Evolutionary conservation across 108 stramenopile genomes (phyloP), one percentile per base, ranked within the genome.

Genomic region (Discostella pseudostelligera): DNA sequence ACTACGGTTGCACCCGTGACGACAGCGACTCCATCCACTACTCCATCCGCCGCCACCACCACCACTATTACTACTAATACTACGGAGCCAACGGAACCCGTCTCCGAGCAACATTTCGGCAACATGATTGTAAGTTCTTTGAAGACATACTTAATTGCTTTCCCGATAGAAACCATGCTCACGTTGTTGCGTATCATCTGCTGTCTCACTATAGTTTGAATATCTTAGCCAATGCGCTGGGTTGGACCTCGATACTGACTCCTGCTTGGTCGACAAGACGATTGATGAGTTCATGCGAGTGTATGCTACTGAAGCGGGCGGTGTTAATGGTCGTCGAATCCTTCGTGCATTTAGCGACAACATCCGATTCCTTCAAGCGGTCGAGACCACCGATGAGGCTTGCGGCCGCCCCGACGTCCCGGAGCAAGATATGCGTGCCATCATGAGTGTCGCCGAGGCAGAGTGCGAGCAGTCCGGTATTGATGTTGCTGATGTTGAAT

Each of bases 151-250:
- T 21, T 3, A 7, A 11, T 10, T 24, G 25, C 3, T 28, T 11
- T 14, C 11, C 22, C n/a, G 25, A 25, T 10, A 4, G 24, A 14
- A 13, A 14, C 24, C 26, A 28, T 12, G 50, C 50, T 51, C 24
- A 51, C 50, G 26, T 17, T 26, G 11, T 29, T 51, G 12, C 24
- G 25, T 26, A 26, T 51, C 24, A 6, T 25, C 9, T 25, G 13
- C 16, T 16, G 3, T 19, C 35, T 35, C 29, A n/a, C n/a, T n/a
- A n/a, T 16, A 35, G 26, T 54, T 54, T 36, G 53, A 35, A 54
- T 54, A 35, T 16, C 53, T 54, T 0, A 47, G 59, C 25, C 42
- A 39, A 36, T 76, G 74, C 40, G 36, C 74, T 3, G 74, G 62
- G 11, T 60, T 67, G 2, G 45, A 76, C 0, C 56, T 76, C 14